phyloP scores from a whole-genome alignment of 169 alveolate species.

The Babesia ovis region DNA sequence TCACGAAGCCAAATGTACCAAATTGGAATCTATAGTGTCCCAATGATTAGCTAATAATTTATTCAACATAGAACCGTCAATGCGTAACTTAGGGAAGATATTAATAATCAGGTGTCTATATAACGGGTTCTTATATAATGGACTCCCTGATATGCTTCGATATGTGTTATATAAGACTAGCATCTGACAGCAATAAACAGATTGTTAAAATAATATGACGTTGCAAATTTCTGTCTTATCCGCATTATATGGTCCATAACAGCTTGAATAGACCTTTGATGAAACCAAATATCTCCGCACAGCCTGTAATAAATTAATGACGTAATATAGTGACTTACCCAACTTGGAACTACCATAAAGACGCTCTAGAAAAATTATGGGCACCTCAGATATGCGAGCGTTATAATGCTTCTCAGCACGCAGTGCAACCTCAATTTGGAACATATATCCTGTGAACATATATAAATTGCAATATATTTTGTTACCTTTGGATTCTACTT shows the following conservation, averaged over 20 bases:
- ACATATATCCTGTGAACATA: constrained; percentile 89
- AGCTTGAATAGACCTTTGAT: constrained; percentile 35
- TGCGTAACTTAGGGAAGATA: too few species aligned
- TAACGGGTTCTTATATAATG: too few species aligned
- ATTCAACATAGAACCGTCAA: too few species aligned
- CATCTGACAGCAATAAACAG: too few species aligned
- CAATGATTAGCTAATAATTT: too few species aligned
- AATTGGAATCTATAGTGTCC: too few species aligned
- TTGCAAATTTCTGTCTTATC: neutral
- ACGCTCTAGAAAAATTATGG: constrained; percentile 95
- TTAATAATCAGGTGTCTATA: too few species aligned
- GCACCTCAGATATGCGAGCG: constrained; percentile 92
- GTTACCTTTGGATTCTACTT: constrained; percentile 34
- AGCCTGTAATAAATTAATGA: constrained; percentile 8
- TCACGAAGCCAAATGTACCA: too few species aligned
- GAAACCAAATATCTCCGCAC: constrained; percentile 26
- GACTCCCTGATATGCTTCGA: too few species aligned
- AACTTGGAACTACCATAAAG: constrained; percentile 94
- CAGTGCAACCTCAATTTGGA: constrained; percentile 95
- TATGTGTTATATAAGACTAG: too few species aligned
- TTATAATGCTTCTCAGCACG: constrained; percentile 88
- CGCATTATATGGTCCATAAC: constrained; percentile 30
- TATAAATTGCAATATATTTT: too few species aligned
- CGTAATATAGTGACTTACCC: constrained; percentile 38
- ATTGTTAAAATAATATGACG: neutral